phyloP scores from a whole-genome alignment of 2,329 filamentous ascomycete species.

The Amesomyces nigricolor region DNA sequence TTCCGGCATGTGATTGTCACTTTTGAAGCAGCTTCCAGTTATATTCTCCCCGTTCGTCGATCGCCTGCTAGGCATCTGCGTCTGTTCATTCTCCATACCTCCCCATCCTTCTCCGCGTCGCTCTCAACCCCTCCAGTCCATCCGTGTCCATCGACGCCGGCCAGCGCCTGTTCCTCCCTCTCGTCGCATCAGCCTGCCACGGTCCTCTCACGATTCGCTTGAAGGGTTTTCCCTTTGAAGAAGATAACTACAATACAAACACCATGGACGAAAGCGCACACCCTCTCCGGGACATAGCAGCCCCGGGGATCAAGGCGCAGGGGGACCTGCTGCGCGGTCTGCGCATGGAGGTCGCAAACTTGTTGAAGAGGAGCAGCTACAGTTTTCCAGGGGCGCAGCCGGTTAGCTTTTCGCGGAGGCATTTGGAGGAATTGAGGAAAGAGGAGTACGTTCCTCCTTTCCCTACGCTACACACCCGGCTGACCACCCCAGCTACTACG shows the following conservation, averaged over 20 bases:
- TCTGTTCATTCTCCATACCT: no score
- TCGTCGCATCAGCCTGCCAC: no score
- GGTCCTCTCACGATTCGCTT: no score
- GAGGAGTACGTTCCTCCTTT: constrained; percentile 54
- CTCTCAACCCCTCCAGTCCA: no score
- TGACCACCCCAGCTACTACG: constrained; percentile 63
- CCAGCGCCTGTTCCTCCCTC: no score
- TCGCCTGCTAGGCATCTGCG: no score
- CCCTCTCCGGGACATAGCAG: constrained; percentile 47
- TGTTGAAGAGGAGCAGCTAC: constrained; percentile 64
- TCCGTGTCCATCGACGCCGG: no score
- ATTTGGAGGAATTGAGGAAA: constrained; percentile 73
- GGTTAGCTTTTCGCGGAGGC: constrained; percentile 79
- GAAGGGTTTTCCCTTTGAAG: no score
- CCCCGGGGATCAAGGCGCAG: constrained; percentile 61
- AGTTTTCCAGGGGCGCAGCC: constrained; percentile 89
- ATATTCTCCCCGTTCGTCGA: no score
- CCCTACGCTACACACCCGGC: not conserved
- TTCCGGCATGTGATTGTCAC: no score
- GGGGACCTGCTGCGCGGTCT: constrained; percentile 55
- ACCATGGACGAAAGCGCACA: constrained; percentile 21
- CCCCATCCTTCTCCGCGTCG: no score
- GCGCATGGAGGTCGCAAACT: constrained; percentile 65
- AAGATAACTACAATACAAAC: not conserved
- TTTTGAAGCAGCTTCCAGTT: no score